Percentiles rank a stretch among this genome's conserved stretches.
Evolutionary conservation across 257 asterid genomes (phyloP).

Genomic region (Penstemon eatonii): DNA sequence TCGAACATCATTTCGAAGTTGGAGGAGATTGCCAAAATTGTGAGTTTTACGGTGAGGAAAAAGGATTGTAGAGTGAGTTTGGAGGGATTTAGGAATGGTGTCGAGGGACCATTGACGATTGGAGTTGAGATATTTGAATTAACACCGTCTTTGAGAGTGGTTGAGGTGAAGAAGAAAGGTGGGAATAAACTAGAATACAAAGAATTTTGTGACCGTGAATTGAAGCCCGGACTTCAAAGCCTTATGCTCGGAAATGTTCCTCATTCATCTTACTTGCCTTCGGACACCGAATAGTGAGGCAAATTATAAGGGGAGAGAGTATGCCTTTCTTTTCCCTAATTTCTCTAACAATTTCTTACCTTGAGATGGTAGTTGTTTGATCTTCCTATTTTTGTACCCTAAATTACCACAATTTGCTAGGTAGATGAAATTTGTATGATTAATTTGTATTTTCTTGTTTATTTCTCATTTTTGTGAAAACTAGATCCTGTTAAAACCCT

Average conservation of each 20-base stretch:
- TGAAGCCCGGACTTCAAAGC: slow-evolving; percentile 32
- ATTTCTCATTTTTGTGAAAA: background rate
- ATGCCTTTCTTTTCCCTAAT: background rate
- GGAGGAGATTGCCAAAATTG: slow-evolving; percentile 40
- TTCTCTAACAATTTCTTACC: background rate
- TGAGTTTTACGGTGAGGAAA: slow-evolving; percentile 35
- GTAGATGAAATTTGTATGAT: slow-evolving; percentile 9
- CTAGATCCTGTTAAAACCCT: slow-evolving; percentile 12
- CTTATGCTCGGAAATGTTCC: slow-evolving; percentile 18
- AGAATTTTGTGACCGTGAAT: slow-evolving; percentile 29
- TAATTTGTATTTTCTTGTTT: background rate
- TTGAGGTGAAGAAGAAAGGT: slow-evolving; percentile 37
- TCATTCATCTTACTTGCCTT: slow-evolving; percentile 22
- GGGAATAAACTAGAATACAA: slow-evolving; percentile 33
- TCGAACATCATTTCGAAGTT: slow-evolving; percentile 29
- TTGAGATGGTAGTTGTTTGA: background rate
- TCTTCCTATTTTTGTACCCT: background rate
- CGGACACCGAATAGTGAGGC: slow-evolving; percentile 32
- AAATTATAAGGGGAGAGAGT: slow-evolving; percentile 2
- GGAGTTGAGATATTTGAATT: slow-evolving; percentile 36
- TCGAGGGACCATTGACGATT: slow-evolving; percentile 34
- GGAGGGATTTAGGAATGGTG: slow-evolving; percentile 36
- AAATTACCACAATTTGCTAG: slow-evolving; percentile 1
- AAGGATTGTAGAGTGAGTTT: slow-evolving; percentile 36
- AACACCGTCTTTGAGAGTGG: slow-evolving; percentile 36